phyloP scores from a whole-genome alignment of 2,329 filamentous ascomycete species.

The Colletotrichum higginsianum region DNA sequence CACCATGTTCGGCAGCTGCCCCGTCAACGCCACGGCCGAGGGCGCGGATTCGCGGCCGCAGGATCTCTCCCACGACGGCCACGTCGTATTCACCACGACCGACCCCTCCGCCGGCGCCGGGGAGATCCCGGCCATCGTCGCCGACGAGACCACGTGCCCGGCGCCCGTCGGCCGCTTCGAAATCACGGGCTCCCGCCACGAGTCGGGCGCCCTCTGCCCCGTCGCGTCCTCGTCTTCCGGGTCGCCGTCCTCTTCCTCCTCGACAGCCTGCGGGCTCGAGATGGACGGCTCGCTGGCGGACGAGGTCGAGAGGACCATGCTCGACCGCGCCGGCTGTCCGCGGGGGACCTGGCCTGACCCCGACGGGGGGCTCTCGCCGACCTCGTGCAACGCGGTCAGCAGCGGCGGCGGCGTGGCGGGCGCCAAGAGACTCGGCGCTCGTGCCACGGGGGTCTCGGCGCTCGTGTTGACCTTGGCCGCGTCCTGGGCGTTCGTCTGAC shows the following conservation, averaged over 20 bases:
- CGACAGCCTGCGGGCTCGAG: slow-evolving; percentile 4
- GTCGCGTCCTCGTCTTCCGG: not conserved
- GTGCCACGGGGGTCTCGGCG: slow-evolving; percentile 7
- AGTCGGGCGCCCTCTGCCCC: slow-evolving; percentile 1
- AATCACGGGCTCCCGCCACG: not conserved
- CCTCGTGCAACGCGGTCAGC: not conserved
- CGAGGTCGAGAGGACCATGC: slow-evolving; percentile 10
- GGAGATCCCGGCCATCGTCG: not conserved
- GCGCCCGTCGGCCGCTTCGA: not conserved
- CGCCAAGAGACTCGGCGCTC: slow-evolving; percentile 12
- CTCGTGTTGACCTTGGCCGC: slow-evolving; percentile 23
- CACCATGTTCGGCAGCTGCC: slow-evolving; percentile 1
- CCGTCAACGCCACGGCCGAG: not conserved
- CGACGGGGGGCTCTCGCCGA: not conserved
- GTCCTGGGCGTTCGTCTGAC: slow-evolving; percentile 12
- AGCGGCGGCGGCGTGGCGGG: not conserved
- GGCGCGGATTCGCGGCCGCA: not conserved
- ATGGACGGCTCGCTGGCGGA: slow-evolving; percentile 14
- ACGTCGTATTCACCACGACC: not conserved
- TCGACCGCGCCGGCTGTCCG: slow-evolving; percentile 1
- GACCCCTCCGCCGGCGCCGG: not conserved
- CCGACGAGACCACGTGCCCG: not conserved
- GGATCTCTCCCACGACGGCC: not conserved
- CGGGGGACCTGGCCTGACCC: slow-evolving; percentile 16
- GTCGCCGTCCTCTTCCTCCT: not conserved